A percentile compares a stretch with the other conserved stretches of the same genome.
Evolutionary conservation across 305 asterid species (phyloP).

Genomic region (Petunia hybrid): DNA sequence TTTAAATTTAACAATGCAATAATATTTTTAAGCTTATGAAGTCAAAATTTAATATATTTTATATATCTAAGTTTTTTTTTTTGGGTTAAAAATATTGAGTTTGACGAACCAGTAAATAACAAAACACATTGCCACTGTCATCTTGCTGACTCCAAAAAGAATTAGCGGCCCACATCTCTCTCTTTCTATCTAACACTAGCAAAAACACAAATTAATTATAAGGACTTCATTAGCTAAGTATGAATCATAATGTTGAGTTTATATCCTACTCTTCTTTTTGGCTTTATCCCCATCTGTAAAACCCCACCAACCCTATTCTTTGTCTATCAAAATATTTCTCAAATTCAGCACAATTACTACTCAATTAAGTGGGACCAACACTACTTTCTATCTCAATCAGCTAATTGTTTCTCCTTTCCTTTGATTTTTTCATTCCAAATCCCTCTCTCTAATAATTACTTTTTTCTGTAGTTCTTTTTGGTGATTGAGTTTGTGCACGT

Average conservation of each 20-base stretch:
- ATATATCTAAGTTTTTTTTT: too few species aligned
- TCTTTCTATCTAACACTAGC: conserved; percentile 13
- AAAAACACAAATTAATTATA: conserved; percentile 31
- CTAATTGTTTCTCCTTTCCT: conserved; percentile 28
- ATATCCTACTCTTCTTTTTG: conserved; percentile 13
- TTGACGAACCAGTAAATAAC: too few species aligned
- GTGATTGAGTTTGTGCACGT: conserved; percentile 40
- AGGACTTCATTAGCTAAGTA: conserved; percentile 34
- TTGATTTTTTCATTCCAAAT: neutral
- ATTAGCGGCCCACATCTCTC: conserved; percentile 41
- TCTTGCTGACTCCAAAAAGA: neutral
- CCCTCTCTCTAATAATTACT: conserved; percentile 37
- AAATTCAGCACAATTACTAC: conserved; percentile 28
- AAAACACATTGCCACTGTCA: too few species aligned
- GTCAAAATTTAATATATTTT: too few species aligned
- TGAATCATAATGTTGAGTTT: neutral
- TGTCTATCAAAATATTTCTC: conserved; percentile 1
- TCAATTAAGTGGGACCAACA: conserved; percentile 35
- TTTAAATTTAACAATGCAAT: too few species aligned
- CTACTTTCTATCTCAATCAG: conserved; percentile 19
- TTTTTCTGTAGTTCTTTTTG: neutral
- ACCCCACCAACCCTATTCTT: conserved; percentile 9
- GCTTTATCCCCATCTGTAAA: conserved; percentile 23
- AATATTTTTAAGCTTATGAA: too few species aligned
- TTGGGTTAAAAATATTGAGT: too few species aligned